Evolutionary conservation across 1,139 yeast species (phyloP), one percentile per base, ranked within the genome.

Genomic region (Suhomyces bribrorum): DNA sequence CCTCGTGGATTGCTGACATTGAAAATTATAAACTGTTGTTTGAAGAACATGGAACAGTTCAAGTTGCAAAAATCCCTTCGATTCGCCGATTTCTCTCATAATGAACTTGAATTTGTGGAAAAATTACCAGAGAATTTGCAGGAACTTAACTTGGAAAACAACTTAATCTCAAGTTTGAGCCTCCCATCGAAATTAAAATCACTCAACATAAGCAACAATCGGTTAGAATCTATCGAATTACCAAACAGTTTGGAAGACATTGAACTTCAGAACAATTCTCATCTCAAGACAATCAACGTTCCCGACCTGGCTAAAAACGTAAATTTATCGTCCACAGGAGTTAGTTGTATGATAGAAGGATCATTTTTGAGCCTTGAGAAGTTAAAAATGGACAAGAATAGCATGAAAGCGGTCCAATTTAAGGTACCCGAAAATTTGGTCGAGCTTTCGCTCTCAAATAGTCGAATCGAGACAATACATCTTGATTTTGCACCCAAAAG

Each of bases 21-120:
- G 36, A 40, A 25, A 13, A 32, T 41, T 5, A 31, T 24, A 7
- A 43, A 41, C 7, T 45, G 50, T 26, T 23, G 32, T 3, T 8
- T 45, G 5, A 36, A 34, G 25, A 31, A 35, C 18, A 28, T 45
- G 14, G 23, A 36, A 3, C 38, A 18, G 9, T 29, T 46, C 12
- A 26, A 22, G 6, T 32, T 47, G 5, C 33, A 43, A 5, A 14
- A 14, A 7, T 22, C 43, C 1, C 22, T 45, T 7, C 39, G 28
- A 20, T 23, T 34, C 14, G 31, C 37, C 9, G 44, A 43, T 20
- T 33, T 45, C 23, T 38, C 41, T 1, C 14, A 31, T 18, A 45
- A 45, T 26, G 34, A 28, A 5, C 39, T 32, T 22, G 22, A 32
- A 18, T 15, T 23, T 6, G 7, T 29, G 4, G 14, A 5, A 5